Base-by-base conservation (phyloP, 345 rosid species). In the Citrus glauca region DNA sequence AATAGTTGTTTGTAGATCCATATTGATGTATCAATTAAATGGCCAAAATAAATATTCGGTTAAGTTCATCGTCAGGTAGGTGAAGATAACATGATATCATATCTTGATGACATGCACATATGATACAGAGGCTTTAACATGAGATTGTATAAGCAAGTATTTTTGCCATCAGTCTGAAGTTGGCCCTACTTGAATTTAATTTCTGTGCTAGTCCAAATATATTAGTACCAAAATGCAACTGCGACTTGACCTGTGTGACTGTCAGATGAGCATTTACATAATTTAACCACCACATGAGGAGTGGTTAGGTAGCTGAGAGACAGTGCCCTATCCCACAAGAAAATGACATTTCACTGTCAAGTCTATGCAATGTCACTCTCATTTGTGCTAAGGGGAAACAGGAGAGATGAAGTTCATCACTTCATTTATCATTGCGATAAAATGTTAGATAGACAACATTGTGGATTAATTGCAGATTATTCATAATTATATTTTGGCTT, bases 211-310 rank as follows among this genome's bases (percentile, higher is more conserved):
- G 14, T n/a, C 32, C 24, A 24, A 33, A 3, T 24, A 61, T 9
- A 57, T 11, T 32, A 22, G 38, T 64, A 8, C 38, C 35, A 59
- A 48, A 72, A 28, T 35, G 60, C 55, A 75, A 57, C 45, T 32
- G 27, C 73, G 81, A 73, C 85, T 74, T 48, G 83, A 81, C 20
- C 60, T 55, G n/a, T 71, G 84, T 66, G 84, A 83, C 78, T 73
- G 9, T 30, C 81, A 78, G 82, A 72, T 14, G 71, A 32, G 73
- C 82, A 67, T 35, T 62, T 19, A 17, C 70, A 28, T 11, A 20
- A 64, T 45, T 40, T 60, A 27, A 60, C 17, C 67, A 27, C 50
- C 35, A 7, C 40, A 62, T 32, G 22, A 24, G 57, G 27, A 59
- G n/a, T 19, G 55, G 27, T 25, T 13, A 33, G 63, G 66, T 30